Evolutionary conservation across 371 early-diverging fungal species (phyloP).

Genomic region (Dinochytrium kinnereticum): DNA sequence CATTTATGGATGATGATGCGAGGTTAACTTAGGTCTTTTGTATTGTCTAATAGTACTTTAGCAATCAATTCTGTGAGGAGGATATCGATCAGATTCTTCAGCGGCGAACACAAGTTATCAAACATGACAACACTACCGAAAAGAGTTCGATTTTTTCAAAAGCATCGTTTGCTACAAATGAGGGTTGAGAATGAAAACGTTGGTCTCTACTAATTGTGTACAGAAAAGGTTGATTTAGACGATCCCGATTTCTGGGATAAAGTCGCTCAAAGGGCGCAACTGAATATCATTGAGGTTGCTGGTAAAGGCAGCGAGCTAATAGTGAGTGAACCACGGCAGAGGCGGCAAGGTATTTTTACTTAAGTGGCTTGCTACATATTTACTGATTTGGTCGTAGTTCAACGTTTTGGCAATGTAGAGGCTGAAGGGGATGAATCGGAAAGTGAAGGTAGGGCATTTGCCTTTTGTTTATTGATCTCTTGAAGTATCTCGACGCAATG

Average conservation of each 20-base stretch:
- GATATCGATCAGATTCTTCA: slow-evolving; percentile 96
- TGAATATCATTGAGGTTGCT: slow-evolving; percentile 65
- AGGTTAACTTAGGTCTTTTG: slow-evolving; percentile 32
- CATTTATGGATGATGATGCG: slow-evolving; percentile 87
- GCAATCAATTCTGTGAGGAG: slow-evolving; percentile 89
- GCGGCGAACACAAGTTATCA: slow-evolving; percentile 86
- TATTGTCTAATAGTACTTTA: slow-evolving; percentile 24
- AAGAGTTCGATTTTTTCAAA: slow-evolving; percentile 90
- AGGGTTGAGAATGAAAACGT: slow-evolving; percentile 14
- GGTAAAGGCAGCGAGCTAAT: slow-evolving; percentile 64
- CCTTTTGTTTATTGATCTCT: not conserved
- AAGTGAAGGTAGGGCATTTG: slow-evolving; percentile 39
- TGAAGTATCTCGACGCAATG: not conserved
- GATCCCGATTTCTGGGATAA: slow-evolving; percentile 99
- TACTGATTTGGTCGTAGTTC: not conserved
- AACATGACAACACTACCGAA: slow-evolving; percentile 71
- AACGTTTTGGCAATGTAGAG: slow-evolving; percentile 30
- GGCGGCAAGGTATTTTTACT: slow-evolving; percentile 50
- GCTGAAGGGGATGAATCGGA: slow-evolving; percentile 61
- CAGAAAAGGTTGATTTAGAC: slow-evolving; percentile 77
- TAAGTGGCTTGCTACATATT: not conserved
- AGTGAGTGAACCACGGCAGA: slow-evolving; percentile 68
- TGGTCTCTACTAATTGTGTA: slow-evolving; percentile 33
- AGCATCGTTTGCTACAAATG: slow-evolving; percentile 74
- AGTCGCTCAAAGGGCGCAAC: slow-evolving; percentile 82